Conservation (phyloP, 306 rosid species). For the Mimosa pudica region DNA sequence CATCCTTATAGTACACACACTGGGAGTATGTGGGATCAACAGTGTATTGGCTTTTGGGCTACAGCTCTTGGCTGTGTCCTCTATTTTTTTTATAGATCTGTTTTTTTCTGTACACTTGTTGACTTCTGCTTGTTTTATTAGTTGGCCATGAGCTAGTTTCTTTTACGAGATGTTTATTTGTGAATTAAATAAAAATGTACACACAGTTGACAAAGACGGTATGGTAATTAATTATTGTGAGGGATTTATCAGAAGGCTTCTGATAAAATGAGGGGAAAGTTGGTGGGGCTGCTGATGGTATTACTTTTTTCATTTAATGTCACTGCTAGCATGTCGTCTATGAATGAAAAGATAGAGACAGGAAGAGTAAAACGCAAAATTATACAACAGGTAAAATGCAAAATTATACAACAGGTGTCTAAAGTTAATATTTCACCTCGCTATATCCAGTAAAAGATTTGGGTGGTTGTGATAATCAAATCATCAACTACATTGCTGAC, state of each 20-base stretch:
- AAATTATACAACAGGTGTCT: background rate
- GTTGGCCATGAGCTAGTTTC: conserved; percentile 12
- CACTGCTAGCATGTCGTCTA: background rate
- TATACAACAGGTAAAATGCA: background rate
- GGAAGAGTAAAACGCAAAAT: background rate
- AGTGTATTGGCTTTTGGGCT: conserved; percentile 23
- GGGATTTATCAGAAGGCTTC: background rate
- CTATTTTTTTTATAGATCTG: background rate
- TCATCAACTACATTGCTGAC: conserved; percentile 15
- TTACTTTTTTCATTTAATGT: background rate
- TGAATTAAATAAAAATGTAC: background rate
- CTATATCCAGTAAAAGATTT: conserved; percentile 22
- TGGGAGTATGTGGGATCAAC: background rate
- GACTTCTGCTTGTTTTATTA: conserved; percentile 46
- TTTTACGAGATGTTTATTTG: background rate
- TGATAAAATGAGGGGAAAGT: background rate
- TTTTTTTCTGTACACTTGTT: conserved; percentile 44
- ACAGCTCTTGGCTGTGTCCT: background rate
- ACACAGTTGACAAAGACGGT: background rate
- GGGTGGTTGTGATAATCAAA: background rate
- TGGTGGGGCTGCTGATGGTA: background rate
- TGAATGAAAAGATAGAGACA: background rate
- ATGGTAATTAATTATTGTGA: background rate
- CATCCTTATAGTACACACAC: too few relatives aligned
- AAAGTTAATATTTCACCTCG: background rate